Base-by-base conservation (phyloP, 2,329 filamentous ascomycete genomes). In the Arthrobotrys sinensis region DNA sequence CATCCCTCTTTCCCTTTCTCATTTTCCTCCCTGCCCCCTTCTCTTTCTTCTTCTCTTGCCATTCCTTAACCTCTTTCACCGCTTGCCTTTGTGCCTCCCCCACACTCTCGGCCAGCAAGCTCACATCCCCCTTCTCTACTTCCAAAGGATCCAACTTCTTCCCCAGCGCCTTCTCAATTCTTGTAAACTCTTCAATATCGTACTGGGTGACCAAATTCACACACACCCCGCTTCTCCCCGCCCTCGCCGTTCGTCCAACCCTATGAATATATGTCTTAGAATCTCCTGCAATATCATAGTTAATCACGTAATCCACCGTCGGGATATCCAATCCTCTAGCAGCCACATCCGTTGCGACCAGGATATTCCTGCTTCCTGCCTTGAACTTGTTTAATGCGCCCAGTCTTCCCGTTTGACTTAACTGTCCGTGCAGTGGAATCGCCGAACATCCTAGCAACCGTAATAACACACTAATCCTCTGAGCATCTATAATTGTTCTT, bases 191-290 rank as follows among this genome's bases (percentile, higher is more conserved):
- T 83, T 94, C 92, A 0, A 94, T 86, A 82, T 97, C 94, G 81
- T 96, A 97, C 84, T 97, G 94, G 0, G 93, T 97, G 4, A 96
- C 91, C 7, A 97, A 85, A 65, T 88, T 93, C 55, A 97, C 88
- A 7, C 94, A 93, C 50, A 93, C 89, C 62, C 94, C 94, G 0
- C 91, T 91, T 83, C 94, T 94, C 0, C 96, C 96, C 0, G 96
- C 96, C 88, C 96, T 91, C 2, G 96, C 96, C 11, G 96, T 99
- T 85, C 96, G 92, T 84, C 96, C 96, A 64, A 97, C 95, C 10
- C 96, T 91, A 86, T 99, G 96, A 81, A 99, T 96, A 84, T 99
- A 99, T 0, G 94, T 97, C 85, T 97, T 96, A 81, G 90, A 92
- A 84, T 96, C 93, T 32, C 90, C 89, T 0, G 94, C 93, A 1